These are phyloP conservation scores for Colletotrichum sp. DNA, from an alignment of 2,329 filamentous ascomycete genomes.

Conservation along the genomic window DNA sequence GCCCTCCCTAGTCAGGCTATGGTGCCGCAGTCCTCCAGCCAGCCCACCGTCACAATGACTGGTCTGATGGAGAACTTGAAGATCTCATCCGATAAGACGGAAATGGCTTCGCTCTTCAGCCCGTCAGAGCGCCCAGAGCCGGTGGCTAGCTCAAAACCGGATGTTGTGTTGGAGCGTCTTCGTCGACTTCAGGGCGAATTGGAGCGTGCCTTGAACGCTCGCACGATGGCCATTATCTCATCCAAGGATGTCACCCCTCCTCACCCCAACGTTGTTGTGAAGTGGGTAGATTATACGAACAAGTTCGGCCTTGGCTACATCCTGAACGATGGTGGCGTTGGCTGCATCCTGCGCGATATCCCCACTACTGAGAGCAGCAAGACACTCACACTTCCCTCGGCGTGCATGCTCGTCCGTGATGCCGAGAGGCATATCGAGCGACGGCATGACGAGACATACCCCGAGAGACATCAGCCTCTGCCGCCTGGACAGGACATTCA, in stretches of 20 bases:
- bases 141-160: constrained; percentile 61
- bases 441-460: constrained; percentile 58
- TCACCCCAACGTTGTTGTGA: constrained; percentile 70
- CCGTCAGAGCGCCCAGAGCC: constrained; percentile 55
- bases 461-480: constrained; percentile 64
- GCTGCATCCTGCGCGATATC: constrained; percentile 68
- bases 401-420: constrained; percentile 73
- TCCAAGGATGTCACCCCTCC: constrained; percentile 58
- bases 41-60: constrained; percentile 15
- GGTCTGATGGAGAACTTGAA: constrained; percentile 26
- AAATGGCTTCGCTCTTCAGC: constrained; percentile 58
- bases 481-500: constrained; percentile 71
- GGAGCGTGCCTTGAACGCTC: constrained; percentile 66
- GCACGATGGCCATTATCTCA: constrained; percentile 65
- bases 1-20: constrained; percentile 9
- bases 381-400: constrained; percentile 65
- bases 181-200: constrained; percentile 63
- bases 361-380: constrained; percentile 55
- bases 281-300: constrained; percentile 90
- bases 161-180: constrained; percentile 61
- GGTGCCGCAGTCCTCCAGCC: neutral
- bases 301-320: constrained; percentile 87
- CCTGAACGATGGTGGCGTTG: constrained; percentile 80
- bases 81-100: constrained; percentile 25
- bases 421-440: constrained; percentile 74